Evolutionary conservation across 768 basidiomycete genomes (phyloP).

Genomic region (Kwoniella sp.): DNA sequence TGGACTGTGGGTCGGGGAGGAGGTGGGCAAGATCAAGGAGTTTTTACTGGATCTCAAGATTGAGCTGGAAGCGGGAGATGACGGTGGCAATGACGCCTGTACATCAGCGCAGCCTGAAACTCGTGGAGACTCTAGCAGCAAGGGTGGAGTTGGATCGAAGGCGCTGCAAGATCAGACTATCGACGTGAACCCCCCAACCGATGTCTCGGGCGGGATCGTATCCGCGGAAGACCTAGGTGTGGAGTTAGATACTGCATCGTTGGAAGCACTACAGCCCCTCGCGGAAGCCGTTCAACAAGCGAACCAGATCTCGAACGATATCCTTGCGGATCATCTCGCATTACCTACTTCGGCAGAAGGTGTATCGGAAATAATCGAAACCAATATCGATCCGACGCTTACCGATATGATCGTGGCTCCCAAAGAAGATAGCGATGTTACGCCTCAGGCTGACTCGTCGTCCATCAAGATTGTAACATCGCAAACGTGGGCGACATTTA

Average conservation of each 20-base stretch:
- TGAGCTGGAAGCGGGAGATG: neutral
- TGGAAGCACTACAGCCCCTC: conserved; percentile 18
- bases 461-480: neutral
- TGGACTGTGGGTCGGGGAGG: conserved; percentile 42
- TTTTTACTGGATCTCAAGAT: conserved; percentile 40
- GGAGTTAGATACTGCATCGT: conserved; percentile 8
- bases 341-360: neutral
- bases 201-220: neutral
- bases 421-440: neutral
- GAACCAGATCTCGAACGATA: neutral
- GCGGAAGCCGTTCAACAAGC: conserved; percentile 16
- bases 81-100: too few species aligned
- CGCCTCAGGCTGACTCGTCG: neutral
- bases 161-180: neutral
- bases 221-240: neutral
- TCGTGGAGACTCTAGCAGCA: too few species aligned
- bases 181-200: neutral
- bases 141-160: neutral
- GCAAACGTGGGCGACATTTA: conserved; percentile 62
- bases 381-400: neutral
- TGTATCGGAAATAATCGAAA: neutral
- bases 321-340: conserved; percentile 8
- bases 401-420: neutral
- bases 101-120: too few species aligned
- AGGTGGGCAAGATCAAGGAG: conserved; percentile 40